Conservation (phyloP, 352 stramenopile genomes). For the Pythium biforme region DNA sequence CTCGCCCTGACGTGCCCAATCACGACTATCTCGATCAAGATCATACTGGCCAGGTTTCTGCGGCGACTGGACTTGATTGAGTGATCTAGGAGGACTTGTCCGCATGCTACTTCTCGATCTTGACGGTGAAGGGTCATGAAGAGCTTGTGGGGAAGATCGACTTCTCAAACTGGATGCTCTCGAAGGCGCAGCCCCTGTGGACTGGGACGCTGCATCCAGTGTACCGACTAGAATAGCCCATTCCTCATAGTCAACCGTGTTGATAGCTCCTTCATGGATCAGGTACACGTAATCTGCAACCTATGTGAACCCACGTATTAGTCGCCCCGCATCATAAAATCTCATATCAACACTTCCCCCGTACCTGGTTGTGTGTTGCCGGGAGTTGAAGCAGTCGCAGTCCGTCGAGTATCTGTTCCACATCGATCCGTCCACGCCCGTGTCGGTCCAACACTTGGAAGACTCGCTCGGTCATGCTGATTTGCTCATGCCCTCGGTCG, state of each 20-base stretch:
- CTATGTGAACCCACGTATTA: conserved; percentile 18
- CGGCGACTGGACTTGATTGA: conserved; percentile 5
- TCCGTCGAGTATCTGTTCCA: conserved; percentile 57
- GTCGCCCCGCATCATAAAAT: neutral
- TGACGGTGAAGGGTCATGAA: neutral
- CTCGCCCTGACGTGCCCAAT: neutral
- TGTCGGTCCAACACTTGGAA: conserved; percentile 57
- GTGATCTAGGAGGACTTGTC: neutral
- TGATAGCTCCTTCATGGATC: conserved; percentile 57
- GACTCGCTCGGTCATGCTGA: conserved; percentile 44
- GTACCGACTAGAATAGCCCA: conserved; percentile 69
- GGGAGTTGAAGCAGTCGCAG: conserved; percentile 49
- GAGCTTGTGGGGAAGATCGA: neutral
- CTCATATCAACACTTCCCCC: too few relatives aligned
- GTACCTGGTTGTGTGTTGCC: conserved; percentile 67
- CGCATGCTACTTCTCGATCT: conserved; percentile 5
- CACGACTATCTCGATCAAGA: neutral
- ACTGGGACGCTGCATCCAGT: conserved; percentile 56
- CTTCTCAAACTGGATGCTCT: conserved; percentile 2
- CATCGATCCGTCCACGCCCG: conserved; percentile 40
- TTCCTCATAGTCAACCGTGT: conserved; percentile 59
- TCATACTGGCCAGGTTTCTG: neutral
- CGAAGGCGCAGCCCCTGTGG: conserved; percentile 8
- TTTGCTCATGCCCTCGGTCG: conserved; percentile 8
- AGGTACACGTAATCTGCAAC: conserved; percentile 75